Base-by-base conservation (phyloP, 345 rosid genomes). In the Cochlearia excelsa region DNA sequence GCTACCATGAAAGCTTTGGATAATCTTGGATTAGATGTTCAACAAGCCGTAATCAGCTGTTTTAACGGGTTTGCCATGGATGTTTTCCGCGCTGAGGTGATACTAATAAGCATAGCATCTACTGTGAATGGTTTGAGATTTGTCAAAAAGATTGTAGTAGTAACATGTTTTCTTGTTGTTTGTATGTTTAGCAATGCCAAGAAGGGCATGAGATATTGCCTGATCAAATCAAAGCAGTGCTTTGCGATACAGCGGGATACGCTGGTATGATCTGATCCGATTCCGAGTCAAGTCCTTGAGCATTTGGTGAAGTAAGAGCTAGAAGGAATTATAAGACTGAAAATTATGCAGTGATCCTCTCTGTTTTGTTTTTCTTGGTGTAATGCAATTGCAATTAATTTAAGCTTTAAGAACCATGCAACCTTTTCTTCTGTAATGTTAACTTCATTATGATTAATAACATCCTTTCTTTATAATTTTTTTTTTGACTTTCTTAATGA, bases 41-140 rank as follows among this genome's bases (percentile, higher is more conserved):
- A 88, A 70, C 97, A 88, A 78, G 96, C 98, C 16, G 96, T 92
- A 51, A 84, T 86, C 57, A 92, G 98, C 79, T 88, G 98, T 67
- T 88, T 88, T 79, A 92, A 92, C 54, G 98, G 93, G 26, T 92
- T 92, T 51, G 95, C 96, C 3, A 64, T 92, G 77, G 98, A 88
- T 75, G 84, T 92, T 61, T 92, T 92, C 78, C 84, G 86, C 45
- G 98, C 98, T 60, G 96, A 92, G 96, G 98, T 92, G 42, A 28
- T 49, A 1, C 39, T 30, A 9, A 34, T 11, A 26, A 3, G 10
- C 8, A 7, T 5, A 43, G 8, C 40, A 29, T 37, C 54, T 16
- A 43, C n/a, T 42, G n/a, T 50, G 7, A 43, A 5, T 16, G 4
- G 5, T n/a, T 45, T 63, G 2, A 0, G 29, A 56, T 4, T 43